Base-by-base conservation (phyloP, 345 rosid genomes). In the Noccaea bulbosa region DNA sequence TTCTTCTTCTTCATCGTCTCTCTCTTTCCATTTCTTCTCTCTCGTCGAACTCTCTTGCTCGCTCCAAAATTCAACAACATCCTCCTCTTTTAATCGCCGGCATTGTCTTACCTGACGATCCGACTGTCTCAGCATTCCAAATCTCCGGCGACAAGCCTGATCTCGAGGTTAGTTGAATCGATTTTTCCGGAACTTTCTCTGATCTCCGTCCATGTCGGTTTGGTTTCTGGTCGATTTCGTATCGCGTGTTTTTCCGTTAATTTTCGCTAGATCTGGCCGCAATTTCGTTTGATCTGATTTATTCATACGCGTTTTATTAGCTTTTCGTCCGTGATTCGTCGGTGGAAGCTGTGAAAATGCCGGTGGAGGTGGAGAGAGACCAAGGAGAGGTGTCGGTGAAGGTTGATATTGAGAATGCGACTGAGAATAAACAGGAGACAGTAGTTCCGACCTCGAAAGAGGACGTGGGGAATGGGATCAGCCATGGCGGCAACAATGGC, bases 311-410 rank as follows among this genome's bases (percentile, higher is more conserved):
- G 5, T 74, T 50, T 74, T 9, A 11, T 58, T 58, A 38, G 67
- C 47, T 33, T 49, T n/a, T 7, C 38, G 44, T 52, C 44, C 69
- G 34, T 69, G 65, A 62, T 69, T 49, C 60, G 66, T 67, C 73
- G 63, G 78, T 74, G 78, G 56, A 65, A 76, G 67, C 43, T 53
- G 65, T 8, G 57, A 74, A 61, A 72, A 88, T 88, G 93, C 75
- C 82, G 73, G 82, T 77, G 72, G 93, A 84, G 76, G 80, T 73
- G 30, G 83, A 77, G 62, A 77, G 62, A 59, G 81, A 74, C 49
- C 73, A 63, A 65, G 83, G 64, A 30, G 83, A 41, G 74, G 78
- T 59, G 69, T 62, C 80, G 54, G 55, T 81, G 67, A 76, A 73
- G 69, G 77, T 55, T 45, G 81, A 79, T 54, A 41, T 76, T 35